These are phyloP conservation scores for Kandelia obovata DNA, from an alignment of 345 rosid genomes.

Conservation along the genomic window DNA sequence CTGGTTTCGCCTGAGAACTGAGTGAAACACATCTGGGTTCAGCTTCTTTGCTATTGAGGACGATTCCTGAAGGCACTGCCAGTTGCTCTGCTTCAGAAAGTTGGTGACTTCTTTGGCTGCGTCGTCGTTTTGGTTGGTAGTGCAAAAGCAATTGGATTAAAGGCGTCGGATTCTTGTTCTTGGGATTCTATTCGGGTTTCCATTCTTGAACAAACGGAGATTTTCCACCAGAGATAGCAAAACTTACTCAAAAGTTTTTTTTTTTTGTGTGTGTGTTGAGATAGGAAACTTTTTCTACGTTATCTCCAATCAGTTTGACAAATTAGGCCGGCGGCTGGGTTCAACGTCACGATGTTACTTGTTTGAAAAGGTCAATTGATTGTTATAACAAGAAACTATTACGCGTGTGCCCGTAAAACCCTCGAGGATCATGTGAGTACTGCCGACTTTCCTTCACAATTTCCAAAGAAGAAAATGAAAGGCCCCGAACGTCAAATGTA, in stretches of 20 bases:
- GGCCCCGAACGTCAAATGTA: too few species aligned
- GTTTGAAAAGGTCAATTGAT: too few species aligned
- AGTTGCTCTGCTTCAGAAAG: slow-evolving; percentile 42
- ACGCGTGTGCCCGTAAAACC: too few species aligned
- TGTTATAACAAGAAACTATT: too few species aligned
- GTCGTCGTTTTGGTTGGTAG: slow-evolving; percentile 1
- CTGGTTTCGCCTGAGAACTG: slow-evolving; percentile 43
- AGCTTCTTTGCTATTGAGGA: slow-evolving; percentile 37
- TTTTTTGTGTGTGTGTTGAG: too few species aligned
- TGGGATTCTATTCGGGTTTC: not conserved
- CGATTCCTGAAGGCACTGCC: slow-evolving; percentile 44
- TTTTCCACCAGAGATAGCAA: not conserved
- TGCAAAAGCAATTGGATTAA: slow-evolving; percentile 15
- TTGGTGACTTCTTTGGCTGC: slow-evolving; percentile 39
- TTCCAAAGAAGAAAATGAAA: not conserved
- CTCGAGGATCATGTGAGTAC: too few species aligned
- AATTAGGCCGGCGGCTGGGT: too few species aligned
- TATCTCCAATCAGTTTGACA: too few species aligned
- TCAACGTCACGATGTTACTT: too few species aligned
- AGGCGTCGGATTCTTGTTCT: slow-evolving; percentile 4
- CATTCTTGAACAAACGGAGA: slow-evolving; percentile 9
- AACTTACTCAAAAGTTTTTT: too few species aligned
- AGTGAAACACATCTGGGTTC: slow-evolving; percentile 57
- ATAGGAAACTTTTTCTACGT: too few species aligned
- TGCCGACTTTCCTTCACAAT: not conserved